Base-by-base conservation (phyloP, 2,329 filamentous ascomycete species). In the Pseudopyricularia cyperi region DNA sequence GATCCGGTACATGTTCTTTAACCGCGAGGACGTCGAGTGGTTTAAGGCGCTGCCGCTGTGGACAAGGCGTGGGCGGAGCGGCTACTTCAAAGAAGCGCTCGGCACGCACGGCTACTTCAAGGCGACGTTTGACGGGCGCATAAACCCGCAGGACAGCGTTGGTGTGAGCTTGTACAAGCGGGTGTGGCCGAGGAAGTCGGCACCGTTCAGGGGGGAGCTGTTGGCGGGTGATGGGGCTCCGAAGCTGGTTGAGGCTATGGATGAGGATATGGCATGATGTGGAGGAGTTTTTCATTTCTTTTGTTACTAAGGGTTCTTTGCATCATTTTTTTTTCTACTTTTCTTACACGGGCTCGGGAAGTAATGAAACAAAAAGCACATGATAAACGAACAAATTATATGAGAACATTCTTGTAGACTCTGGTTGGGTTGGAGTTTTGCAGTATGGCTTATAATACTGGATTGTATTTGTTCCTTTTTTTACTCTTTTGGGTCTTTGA, bases 91-190 rank as follows among this genome's bases (percentile, higher is more conserved):
- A 74, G 93, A 98, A 73, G 79, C 85, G 53, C 71, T 98, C 49
- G 93, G 93, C 60, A 98, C 93, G 34, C 93, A 98, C 68, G 93
- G 93, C n/a, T 98, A 98, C 72, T 97, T 97, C 79, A 98, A 98
- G 76, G 93, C 93, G 12, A 96, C 86, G 2, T 98, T 98, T 71
- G 94, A 98, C 66, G 89, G 84, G 12, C 87, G 86, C 65, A 91
- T 98, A 66, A 97, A 96, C 67, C 90, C 93, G 1, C 87, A 96
- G 70, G 93, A 98, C 69, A 83, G 89, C 3, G 82, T 98, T 47
- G 93, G 88, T 49, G 86, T 97, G 56, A 95, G 88, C 69, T 65
- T 93, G 62, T 93, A 91, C 65, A 93, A 93, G 77, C 73, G 87
- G 22, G 82, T 91, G 55, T 93, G 84, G 77, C 93, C 93, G 7